phyloP scores from a whole-genome alignment of 768 basidiomycete genomes.

The Trametes cubensis region DNA sequence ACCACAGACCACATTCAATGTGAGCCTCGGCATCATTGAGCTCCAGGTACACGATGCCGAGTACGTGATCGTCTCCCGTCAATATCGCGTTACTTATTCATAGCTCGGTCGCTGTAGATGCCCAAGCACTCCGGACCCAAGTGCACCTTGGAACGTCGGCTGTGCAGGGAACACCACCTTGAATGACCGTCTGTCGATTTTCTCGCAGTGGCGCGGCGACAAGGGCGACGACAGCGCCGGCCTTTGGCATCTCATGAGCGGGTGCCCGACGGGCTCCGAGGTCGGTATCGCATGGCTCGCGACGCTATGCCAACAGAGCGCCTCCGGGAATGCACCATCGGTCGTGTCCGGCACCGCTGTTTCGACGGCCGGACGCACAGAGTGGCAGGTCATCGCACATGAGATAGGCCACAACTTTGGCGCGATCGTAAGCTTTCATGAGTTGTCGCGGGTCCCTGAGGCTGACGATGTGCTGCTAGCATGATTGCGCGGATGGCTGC shows the following conservation, averaged over 20 bases:
- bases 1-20: conserved; percentile 71
- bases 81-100: background rate
- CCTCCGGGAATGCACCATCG: conserved; percentile 48
- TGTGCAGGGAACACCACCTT: conserved; percentile 59
- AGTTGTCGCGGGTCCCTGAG: background rate
- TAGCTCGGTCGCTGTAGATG: conserved; percentile 47
- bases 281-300: conserved; percentile 90
- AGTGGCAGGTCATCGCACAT: conserved; percentile 84
- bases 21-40: conserved; percentile 82
- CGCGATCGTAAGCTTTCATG: conserved; percentile 64
- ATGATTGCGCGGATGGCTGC: conserved; percentile 71
- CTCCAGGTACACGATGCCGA: conserved; percentile 67
- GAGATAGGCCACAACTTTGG: conserved; percentile 90
- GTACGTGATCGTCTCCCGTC: conserved; percentile 34
- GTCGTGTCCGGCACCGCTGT: conserved; percentile 82
- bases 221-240: conserved; percentile 76
- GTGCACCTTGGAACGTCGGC: conserved; percentile 73
- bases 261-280: conserved; percentile 78
- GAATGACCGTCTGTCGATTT: conserved; percentile 72
- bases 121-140: conserved; percentile 53
- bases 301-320: conserved; percentile 65
- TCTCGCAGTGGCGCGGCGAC: conserved; percentile 80
- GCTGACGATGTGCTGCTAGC: conserved; percentile 39
- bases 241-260: conserved; percentile 89
- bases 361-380: conserved; percentile 72